Evolutionary conservation across 345 rosid species (phyloP), one percentile per base, ranked within the genome.

Genomic region (Salix caprea): DNA sequence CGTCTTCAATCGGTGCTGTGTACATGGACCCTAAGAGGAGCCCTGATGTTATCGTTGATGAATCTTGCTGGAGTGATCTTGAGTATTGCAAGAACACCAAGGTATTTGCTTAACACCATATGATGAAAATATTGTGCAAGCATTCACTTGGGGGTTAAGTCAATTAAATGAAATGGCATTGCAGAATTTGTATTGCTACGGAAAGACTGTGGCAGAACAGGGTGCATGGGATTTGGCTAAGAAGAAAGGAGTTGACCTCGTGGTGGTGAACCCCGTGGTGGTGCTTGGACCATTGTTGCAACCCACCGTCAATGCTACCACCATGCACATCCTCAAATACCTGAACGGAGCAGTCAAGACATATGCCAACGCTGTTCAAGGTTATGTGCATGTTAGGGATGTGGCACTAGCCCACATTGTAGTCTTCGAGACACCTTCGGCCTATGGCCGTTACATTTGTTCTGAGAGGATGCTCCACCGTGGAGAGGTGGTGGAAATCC

Each of bases 181-280:
- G 73, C 87, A 96, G 99, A 93, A 96, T 72, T 96, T 98, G 99
- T 96, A 96, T 77, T 93, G 98, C 84, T 93, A 93, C 5, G 98
- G 99, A 32, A 96, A 96, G 80, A 86, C 88, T 8, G 91, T 93
- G 86, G 98, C 98, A 0, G 99, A 96, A 86, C 88, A 90, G 14
- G 44, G 92, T 40, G 44, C 44, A 2, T 40, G 44, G 44, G 44
- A 40, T 40, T 11, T 80, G 44, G 44, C 44, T 40, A 40, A 0
- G 44, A 40, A 87, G 71, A 93, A 85, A 78, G 94, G 89, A 74
- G 98, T 92, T 40, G 99, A 96, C 86, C 79, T 96, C 11, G 98
- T 92, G 87, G 92, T 79, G 85, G 85, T 96, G 77, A 89, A 88
- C 80, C 99, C 99, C 4, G 97, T 92, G 24, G 73, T 93, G 70